Base-by-base conservation (phyloP, 192 early-diverging fungal genomes). In the Endogone sp. region DNA sequence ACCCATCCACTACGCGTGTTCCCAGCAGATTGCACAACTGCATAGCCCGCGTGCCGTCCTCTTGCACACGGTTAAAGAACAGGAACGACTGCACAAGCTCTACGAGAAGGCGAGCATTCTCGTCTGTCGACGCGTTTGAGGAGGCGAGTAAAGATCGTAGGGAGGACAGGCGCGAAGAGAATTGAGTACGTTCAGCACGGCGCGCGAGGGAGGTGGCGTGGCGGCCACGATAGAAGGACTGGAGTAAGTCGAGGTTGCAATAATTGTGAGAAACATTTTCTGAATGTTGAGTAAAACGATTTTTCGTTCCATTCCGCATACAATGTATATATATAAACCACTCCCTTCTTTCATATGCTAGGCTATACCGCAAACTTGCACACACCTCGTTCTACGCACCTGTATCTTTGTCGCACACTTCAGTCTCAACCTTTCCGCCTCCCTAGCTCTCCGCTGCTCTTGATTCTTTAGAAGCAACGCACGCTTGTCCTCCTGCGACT, bases 391-490 rank as follows among this genome's bases (percentile, higher is more conserved):
- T 3, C 2, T 9, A 29, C 57, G 60, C 69, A 82, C 89, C 80
- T 94, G 93, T 65, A 97, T 89, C 11, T 62, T 76, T 11, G 66
- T 57, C 1, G 91, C 91, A 3, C 82, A 83, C 64, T 80, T 80
- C 24, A 75, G 69, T 25, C 79, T 67, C 11, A 69, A 64, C n/a
- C 93, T 81, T 63, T 96, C 92, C 0, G 71, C 59, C 65, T 95
- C 93, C 68, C 95, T 74, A 62, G 76, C 71, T 57, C 84, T 83
- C 11, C 95, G 78, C 66, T 93, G 91, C 30, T 81, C 81, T 65
- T 94, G 91, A 1, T 90, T 88, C 69, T 87, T 85, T 62, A 78
- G 75, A 57, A 96, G 67, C 13, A 95, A 78, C 16, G 81, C 79
- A 24, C 84, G 76, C 63, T 89, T 90, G 71, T 92, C 89, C n/a